Conservation (phyloP, 768 basidiomycete genomes). For the Rhodocollybia butyracea region DNA sequence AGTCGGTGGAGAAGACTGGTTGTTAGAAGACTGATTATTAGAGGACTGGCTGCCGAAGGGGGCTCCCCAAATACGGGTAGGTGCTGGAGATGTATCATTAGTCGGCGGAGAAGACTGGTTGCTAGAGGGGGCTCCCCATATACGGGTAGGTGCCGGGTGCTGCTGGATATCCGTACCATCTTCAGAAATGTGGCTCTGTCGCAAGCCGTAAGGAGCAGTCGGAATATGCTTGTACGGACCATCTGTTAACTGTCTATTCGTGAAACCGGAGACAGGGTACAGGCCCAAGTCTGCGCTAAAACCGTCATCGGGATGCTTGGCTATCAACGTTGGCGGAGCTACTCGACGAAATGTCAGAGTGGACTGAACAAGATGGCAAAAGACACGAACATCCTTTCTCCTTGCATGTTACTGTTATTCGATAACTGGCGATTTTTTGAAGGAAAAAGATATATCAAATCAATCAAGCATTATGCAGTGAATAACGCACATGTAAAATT, state of each 20-base stretch:
- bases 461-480: background rate
- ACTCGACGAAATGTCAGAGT: background rate
- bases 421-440: too few relatives aligned
- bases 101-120: background rate
- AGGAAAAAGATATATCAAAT: background rate
- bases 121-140: background rate
- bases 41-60: background rate
- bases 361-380: background rate
- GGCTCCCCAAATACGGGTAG: background rate
- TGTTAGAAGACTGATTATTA: background rate
- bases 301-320: background rate
- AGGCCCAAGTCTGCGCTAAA: background rate
- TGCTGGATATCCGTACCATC: background rate
- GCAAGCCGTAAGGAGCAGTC: too few relatives aligned
- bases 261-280: background rate
- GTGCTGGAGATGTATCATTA: background rate
- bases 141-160: background rate
- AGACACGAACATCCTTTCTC: background rate
- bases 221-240: background rate
- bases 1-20: too few relatives aligned
- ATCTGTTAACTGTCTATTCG: background rate
- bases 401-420: background rate
- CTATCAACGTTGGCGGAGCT: background rate
- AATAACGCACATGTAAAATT: background rate
- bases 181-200: too few relatives aligned